A percentile compares a stretch with the other conserved stretches of the same genome.
These are phyloP conservation scores for Scalesia atractyloides DNA, from an alignment of 129 eudicot genomes.

Conservation along the genomic window DNA sequence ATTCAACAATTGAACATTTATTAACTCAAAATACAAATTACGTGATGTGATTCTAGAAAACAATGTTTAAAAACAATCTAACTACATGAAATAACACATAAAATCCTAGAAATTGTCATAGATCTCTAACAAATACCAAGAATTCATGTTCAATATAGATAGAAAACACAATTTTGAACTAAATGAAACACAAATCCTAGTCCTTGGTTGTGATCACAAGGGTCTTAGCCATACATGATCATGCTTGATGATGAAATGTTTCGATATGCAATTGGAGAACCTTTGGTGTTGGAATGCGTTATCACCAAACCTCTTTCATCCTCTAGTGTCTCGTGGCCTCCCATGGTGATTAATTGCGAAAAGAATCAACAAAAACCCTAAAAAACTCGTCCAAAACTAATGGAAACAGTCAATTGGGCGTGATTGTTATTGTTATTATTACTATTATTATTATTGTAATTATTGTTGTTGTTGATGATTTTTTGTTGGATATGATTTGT, in stretches of 20 bases:
- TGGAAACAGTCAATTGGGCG: too few relatives aligned
- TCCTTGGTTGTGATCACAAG: neutral
- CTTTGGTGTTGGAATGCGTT: neutral
- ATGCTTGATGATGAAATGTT: neutral
- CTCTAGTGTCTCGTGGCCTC: neutral
- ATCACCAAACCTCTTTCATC: neutral
- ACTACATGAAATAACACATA: neutral
- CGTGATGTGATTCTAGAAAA: neutral
- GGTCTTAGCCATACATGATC: neutral
- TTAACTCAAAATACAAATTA: neutral
- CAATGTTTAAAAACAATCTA: neutral
- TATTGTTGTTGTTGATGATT: too few relatives aligned
- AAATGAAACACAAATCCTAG: neutral
- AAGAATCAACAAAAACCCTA: too few relatives aligned
- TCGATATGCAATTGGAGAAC: neutral
- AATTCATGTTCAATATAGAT: neutral
- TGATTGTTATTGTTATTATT: too few relatives aligned
- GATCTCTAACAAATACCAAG: neutral
- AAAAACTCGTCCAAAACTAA: too few relatives aligned
- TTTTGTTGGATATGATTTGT: too few relatives aligned
- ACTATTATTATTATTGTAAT: too few relatives aligned
- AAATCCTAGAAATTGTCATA: neutral
- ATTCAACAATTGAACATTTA: neutral
- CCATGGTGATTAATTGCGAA: too few relatives aligned
- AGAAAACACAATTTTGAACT: neutral